Base-by-base conservation (phyloP, 768 basidiomycete species). In the Xanthoconium purpureum region DNA sequence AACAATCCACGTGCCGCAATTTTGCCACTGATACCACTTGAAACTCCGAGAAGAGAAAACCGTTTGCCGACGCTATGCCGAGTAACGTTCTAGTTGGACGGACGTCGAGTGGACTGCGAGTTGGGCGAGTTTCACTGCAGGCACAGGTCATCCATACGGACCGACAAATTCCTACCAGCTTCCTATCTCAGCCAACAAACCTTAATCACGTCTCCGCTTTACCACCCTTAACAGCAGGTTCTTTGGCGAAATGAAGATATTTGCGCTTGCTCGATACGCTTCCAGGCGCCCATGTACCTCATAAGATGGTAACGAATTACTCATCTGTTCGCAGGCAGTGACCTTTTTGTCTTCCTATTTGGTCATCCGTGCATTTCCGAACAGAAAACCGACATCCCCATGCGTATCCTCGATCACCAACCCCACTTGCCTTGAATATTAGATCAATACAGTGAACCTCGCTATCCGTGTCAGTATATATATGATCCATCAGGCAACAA, bases 221-320 rank as follows among this genome's bases (percentile, higher is more conserved):
- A 71, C 55, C 54, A 20, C 56, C 63, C 39, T 57, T 38, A 46
- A 20, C 29, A 33, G 59, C 35, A 63, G 47, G 33, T 37, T 48
- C 39, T 13, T 59, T 61, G 51, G 56, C 69, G 65, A 63, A 69
- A 71, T 64, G 66, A 63, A 65, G 13, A 32, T 13, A 58, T 62
- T 54, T 64, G 57, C 52, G 52, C 50, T 52, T 38, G 24, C 50
- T 52, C 59, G 29, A 48, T 40, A 33, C 17, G 46, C 53, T 47
- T 50, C 36, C 42, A 64, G 55, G 46, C 62, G 62, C 62, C 60
- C 63, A 65, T 67, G 61, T 59, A 61, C 58, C 56, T 63, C 61
- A 49, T 37, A 45, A 58, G 51, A 42, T 56, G 51, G 63, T n/a
- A 61, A 68, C 70, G 37, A 57, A 63, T 71, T 65, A 71, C 61